Percentiles rank a stretch among this genome's conserved stretches.
phyloP scores from a whole-genome alignment of 2,329 filamentous ascomycete genomes.

The Emergomyces africanus region DNA sequence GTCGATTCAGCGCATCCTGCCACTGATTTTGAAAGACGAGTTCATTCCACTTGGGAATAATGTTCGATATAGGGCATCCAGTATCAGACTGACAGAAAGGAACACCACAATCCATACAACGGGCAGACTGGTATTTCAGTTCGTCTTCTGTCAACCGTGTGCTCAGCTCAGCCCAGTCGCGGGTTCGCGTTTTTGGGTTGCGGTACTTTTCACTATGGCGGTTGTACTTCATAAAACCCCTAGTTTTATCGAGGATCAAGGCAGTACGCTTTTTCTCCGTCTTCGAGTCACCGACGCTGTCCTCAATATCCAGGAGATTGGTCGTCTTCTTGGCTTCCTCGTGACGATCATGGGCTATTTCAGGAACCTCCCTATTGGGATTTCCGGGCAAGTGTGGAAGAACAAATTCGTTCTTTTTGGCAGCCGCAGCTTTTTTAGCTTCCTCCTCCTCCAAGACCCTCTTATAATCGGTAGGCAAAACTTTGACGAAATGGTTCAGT shows the following conservation, averaged over 20 bases:
- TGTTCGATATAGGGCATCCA: conserved; percentile 91
- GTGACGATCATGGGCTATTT: conserved; percentile 48
- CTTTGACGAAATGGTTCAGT: conserved; percentile 81
- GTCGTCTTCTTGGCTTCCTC: conserved; percentile 53
- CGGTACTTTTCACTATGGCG: conserved; percentile 90
- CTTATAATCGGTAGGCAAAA: conserved; percentile 93
- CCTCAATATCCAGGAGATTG: conserved; percentile 75
- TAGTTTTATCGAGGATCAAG: conserved; percentile 92
- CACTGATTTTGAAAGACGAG: conserved; percentile 64
- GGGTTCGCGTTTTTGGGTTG: conserved; percentile 65
- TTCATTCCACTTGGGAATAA: conserved; percentile 96
- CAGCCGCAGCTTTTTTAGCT: conserved; percentile 70
- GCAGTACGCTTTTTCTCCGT: conserved; percentile 83
- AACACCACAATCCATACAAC: conserved; percentile 98
- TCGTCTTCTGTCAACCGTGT: conserved; percentile 83
- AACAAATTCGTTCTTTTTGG: conserved; percentile 72
- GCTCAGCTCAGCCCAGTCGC: conserved; percentile 89
- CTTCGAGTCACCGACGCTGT: conserved; percentile 71
- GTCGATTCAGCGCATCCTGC: conserved; percentile 79
- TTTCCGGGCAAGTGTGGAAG: conserved; percentile 59
- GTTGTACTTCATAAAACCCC: conserved; percentile 94
- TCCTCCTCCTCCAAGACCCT: conserved; percentile 79
- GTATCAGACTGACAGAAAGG: conserved; percentile 96
- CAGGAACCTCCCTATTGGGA: conserved; percentile 22
- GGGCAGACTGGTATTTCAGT: conserved; percentile 89